Percentiles rank a stretch among this genome's conserved stretches.
Conservation (phyloP, 768 basidiomycete genomes). For the Tulasnella sp. region DNA sequence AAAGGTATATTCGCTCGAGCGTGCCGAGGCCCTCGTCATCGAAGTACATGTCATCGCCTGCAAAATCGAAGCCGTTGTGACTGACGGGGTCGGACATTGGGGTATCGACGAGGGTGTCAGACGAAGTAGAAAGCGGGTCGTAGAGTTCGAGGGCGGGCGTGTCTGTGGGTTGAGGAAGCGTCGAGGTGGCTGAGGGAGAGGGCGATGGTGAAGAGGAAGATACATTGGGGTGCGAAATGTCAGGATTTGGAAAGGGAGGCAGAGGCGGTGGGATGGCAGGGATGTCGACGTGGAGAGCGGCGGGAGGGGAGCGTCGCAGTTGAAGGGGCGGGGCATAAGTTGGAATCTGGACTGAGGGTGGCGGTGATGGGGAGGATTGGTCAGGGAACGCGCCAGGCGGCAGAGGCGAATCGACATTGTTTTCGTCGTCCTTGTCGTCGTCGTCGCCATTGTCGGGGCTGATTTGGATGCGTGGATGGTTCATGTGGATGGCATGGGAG, state of each 20-base stretch:
- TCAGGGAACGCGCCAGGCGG: neutral
- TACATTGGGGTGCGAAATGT: neutral
- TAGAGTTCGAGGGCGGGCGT: neutral
- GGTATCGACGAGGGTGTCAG: neutral
- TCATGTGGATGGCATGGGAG: neutral
- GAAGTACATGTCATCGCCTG: constrained; percentile 30
- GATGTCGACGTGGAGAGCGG: constrained; percentile 11
- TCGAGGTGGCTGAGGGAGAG: too few relatives aligned
- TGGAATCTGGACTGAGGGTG: neutral
- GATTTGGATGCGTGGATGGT: neutral
- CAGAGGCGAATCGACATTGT: constrained; percentile 1
- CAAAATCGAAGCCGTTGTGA: neutral
- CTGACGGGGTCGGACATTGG: neutral
- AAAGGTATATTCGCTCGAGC: constrained; percentile 86
- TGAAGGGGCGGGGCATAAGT: neutral
- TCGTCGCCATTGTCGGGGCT: neutral
- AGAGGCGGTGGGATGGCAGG: constrained; percentile 1
- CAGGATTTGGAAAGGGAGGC: neutral
- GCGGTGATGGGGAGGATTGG: neutral
- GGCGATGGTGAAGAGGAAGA: neutral
- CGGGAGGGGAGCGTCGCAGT: neutral
- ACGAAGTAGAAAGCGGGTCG: neutral
- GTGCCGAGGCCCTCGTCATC: constrained; percentile 75
- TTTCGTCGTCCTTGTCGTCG: neutral
- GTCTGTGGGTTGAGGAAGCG: neutral